Evolutionary conservation across 345 rosid genomes (phyloP), one percentile per base, ranked within the genome.

Genomic region (Garcia nutans): DNA sequence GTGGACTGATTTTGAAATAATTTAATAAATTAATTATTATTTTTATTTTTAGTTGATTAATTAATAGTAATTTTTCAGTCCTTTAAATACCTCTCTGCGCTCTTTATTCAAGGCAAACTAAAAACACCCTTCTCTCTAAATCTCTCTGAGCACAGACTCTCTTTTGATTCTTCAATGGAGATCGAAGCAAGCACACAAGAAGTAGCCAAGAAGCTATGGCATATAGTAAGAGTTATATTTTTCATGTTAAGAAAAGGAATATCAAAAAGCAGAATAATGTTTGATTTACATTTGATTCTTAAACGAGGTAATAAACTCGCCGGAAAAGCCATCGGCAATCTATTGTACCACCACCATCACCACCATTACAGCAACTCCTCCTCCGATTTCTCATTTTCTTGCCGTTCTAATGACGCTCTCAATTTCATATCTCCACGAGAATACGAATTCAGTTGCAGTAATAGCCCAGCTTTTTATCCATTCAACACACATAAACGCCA

Each of bases 391-490:
- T 37, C 41, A 37, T 37, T 58, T 83, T 92, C 86, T 20, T 94
- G 98, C 83, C 91, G 90, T 19, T 89, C 97, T 19, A 74, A 74
- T 65, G 91, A 90, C 70, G 79, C 91, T 68, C 79, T 89, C 26
- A 85, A 92, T 41, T 90, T 89, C 86, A 33, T 90, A 6, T 88
- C 91, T 33, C 92, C 94, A 0, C 77, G 85, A 0, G 97, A 93
- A 57, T 93, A 92, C 75, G 99, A 95, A 84, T 95, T 95, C 83
- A 91, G 97, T 87, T 95, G 99, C 86, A 95, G 97, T 86, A 92
- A 92, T 85, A 92, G 88, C 84, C 99, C 98, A 0, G 82, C 33
- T 44, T 68, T 79, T 66, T 47, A 70, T 79, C 71, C 83, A 50
- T 81, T 86, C 65, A 63, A 64, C 33, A 17, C 69, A 72, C 74